phyloP scores from a whole-genome alignment of 2,329 filamentous ascomycete genomes.

The Beauveria caledonica region DNA sequence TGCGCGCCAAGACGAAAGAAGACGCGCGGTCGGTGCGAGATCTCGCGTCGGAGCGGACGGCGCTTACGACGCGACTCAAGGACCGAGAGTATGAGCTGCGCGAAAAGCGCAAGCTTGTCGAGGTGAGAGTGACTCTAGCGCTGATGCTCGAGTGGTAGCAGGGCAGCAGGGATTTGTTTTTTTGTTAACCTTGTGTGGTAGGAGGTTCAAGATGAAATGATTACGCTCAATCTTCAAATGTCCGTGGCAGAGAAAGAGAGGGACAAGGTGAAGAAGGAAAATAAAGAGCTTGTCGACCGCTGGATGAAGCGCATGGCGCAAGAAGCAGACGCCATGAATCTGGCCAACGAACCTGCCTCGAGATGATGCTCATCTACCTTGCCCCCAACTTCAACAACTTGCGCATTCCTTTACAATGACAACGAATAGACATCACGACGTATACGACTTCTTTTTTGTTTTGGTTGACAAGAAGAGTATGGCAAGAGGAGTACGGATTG shows the following conservation, averaged over 20 bases:
- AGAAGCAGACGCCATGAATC: constrained; percentile 84
- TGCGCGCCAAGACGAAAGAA: constrained; percentile 51
- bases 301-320: constrained; percentile 85
- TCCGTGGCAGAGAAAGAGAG: constrained; percentile 74
- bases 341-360: constrained; percentile 41
- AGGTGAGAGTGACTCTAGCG: constrained; percentile 37
- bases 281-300: constrained; percentile 78
- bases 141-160: no score
- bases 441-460: neutral
- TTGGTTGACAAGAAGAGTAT: no score
- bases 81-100: constrained; percentile 81
- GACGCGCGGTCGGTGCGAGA: constrained; percentile 54
- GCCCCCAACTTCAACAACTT: neutral
- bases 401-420: neutral
- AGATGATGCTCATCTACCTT: neutral
- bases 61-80: constrained; percentile 57
- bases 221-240: constrained; percentile 77
- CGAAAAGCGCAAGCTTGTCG: constrained; percentile 74
- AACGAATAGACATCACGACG: neutral
- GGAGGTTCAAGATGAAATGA: constrained; percentile 88
- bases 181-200: constrained; percentile 21
- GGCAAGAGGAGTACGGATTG: neutral
- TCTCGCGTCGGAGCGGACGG: constrained; percentile 53
- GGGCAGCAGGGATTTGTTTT: no score
- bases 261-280: constrained; percentile 68